These are phyloP conservation scores for Agaricus sinodeliciosus DNA, from an alignment of 768 basidiomycete species.

Conservation along the genomic window DNA sequence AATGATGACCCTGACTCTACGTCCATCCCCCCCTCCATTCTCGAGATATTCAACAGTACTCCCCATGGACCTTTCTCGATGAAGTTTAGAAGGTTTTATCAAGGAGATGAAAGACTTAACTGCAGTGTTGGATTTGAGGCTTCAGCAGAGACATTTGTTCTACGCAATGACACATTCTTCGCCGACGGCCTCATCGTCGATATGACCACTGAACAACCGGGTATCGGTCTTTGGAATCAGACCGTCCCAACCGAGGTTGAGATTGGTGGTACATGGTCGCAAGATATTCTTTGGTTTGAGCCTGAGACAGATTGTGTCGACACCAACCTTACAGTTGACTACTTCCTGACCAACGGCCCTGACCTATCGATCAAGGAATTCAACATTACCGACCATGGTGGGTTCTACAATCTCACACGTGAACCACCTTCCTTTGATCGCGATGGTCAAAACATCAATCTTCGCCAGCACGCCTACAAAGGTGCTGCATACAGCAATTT, in stretches of 20 bases:
- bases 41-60: conserved; percentile 16
- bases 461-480: neutral
- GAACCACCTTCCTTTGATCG: conserved; percentile 8
- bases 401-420: conserved; percentile 11
- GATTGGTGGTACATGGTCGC: conserved; percentile 15
- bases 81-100: conserved; percentile 16
- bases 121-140: neutral
- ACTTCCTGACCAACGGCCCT: neutral
- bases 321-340: conserved; percentile 18
- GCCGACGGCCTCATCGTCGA: conserved; percentile 15
- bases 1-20: conserved; percentile 7
- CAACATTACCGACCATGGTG: conserved; percentile 15
- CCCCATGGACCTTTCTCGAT: conserved; percentile 18
- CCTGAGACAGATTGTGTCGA: conserved; percentile 17
- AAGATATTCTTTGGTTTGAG: conserved; percentile 19
- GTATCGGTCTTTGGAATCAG: conserved; percentile 3
- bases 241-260: neutral
- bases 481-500: neutral
- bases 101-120: conserved; percentile 1
- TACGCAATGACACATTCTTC: conserved; percentile 16
- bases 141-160: conserved; percentile 5
- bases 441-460: neutral
- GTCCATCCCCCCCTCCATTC: conserved; percentile 7
- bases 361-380: neutral
- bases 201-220: conserved; percentile 12